Conservation (phyloP, 1,139 yeast genomes). For the Pichia sp. region DNA sequence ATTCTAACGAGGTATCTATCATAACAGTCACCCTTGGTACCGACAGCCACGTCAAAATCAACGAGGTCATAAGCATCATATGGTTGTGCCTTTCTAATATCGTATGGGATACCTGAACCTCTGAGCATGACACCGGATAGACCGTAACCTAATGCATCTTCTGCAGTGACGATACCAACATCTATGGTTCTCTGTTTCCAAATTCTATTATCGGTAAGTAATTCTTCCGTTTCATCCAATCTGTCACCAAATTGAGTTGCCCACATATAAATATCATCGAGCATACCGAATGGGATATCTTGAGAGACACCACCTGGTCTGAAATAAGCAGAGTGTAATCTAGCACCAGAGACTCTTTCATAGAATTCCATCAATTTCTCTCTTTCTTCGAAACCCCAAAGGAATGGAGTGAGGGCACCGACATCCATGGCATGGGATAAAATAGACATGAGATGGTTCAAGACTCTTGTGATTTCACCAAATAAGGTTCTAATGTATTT, state of each 20-base stretch:
- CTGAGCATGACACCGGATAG: constrained; percentile 86
- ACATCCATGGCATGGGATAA: constrained; percentile 92
- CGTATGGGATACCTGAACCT: constrained; percentile 86
- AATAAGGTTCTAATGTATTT: constrained; percentile 81
- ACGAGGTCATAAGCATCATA: constrained; percentile 85
- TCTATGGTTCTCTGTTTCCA: constrained; percentile 86
- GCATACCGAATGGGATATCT: constrained; percentile 78
- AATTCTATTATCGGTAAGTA: constrained; percentile 84
- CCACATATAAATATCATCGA: constrained; percentile 94
- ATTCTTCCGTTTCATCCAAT: constrained; percentile 84
- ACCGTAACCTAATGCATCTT: constrained; percentile 77
- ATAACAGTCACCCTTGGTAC: constrained; percentile 84
- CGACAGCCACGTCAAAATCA: constrained; percentile 84
- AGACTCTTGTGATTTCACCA: constrained; percentile 79
- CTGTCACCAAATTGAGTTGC: constrained; percentile 94
- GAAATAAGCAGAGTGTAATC: constrained; percentile 81
- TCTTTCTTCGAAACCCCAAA: constrained; percentile 94
- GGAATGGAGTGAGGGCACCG: constrained; percentile 88
- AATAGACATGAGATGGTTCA: constrained; percentile 84
- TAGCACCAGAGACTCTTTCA: constrained; percentile 87
- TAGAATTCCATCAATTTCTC: constrained; percentile 91
- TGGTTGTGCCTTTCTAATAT: constrained; percentile 80
- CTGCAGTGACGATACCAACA: constrained; percentile 77
- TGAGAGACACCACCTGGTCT: constrained; percentile 93
- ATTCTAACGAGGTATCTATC: constrained; percentile 84